Evolutionary conservation across 306 rosid species (phyloP).

Genomic region (Hippophae gyantsensis): DNA sequence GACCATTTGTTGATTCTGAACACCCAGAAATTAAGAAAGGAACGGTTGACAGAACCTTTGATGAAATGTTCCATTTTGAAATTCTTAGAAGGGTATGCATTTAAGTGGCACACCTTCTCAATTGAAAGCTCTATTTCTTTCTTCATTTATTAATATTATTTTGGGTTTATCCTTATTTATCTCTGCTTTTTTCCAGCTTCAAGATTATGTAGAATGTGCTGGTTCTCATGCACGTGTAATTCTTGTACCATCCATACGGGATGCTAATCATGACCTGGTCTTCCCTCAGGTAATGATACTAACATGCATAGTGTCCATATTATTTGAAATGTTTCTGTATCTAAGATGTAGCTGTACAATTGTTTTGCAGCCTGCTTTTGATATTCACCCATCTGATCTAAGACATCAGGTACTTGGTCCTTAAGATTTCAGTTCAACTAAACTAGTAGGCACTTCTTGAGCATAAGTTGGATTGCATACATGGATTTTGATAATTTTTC

Average conservation of each 20-base stretch:
- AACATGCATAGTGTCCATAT: conserved; percentile 13
- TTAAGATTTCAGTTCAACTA: conserved; percentile 13
- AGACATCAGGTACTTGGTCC: conserved; percentile 58
- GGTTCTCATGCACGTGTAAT: conserved; percentile 60
- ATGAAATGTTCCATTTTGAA: conserved; percentile 62
- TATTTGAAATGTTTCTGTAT: background rate
- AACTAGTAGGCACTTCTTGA: background rate
- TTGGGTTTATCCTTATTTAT: conserved; percentile 4
- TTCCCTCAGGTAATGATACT: conserved; percentile 72
- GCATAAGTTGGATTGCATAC: conserved; percentile 3
- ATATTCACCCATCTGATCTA: conserved; percentile 46
- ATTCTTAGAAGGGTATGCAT: conserved; percentile 60
- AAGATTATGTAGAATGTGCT: conserved; percentile 57
- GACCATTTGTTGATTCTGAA: conserved; percentile 88
- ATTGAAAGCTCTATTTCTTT: background rate
- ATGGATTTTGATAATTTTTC: conserved; percentile 16
- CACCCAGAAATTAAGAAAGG: conserved; percentile 84
- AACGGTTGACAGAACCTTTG: conserved; percentile 54
- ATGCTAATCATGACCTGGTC: conserved; percentile 79
- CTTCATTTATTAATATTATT: conserved; percentile 6
- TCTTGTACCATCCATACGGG: conserved; percentile 78
- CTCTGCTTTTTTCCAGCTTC: conserved; percentile 39
- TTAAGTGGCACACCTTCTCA: conserved; percentile 1
- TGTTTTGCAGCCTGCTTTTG: conserved; percentile 69
- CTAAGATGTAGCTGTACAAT: no score